Percentiles rank a stretch among this genome's conserved stretches.
phyloP scores from a whole-genome alignment of 2,329 filamentous ascomycete genomes.

The Epichloe festucae region DNA sequence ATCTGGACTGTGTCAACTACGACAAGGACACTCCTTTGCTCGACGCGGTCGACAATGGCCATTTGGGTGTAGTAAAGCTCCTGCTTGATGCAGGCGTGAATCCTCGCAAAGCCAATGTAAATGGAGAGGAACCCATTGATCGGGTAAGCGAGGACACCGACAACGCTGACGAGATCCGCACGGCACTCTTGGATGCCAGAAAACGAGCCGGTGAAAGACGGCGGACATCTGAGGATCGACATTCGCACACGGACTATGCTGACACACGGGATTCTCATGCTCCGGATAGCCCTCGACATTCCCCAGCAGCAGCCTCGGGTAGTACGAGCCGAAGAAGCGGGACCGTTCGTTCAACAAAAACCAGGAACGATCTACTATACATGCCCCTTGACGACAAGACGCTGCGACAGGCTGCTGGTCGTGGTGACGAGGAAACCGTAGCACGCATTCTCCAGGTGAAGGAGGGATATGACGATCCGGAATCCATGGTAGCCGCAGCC shows the following conservation, averaged over 20 bases:
- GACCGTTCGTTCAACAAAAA: slow-evolving; percentile 48
- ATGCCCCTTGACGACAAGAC: slow-evolving; percentile 51
- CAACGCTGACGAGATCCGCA: slow-evolving; percentile 67
- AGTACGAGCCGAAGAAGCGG: slow-evolving; percentile 36
- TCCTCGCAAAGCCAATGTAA: slow-evolving; percentile 79
- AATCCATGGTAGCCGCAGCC: slow-evolving; percentile 81
- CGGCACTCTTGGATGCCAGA: slow-evolving; percentile 47
- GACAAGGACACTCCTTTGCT: slow-evolving; percentile 88
- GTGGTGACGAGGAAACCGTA: slow-evolving; percentile 49
- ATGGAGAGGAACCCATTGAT: slow-evolving; percentile 83
- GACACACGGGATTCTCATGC: slow-evolving; percentile 40
- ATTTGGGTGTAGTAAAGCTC: slow-evolving; percentile 75
- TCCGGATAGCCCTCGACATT: slow-evolving; percentile 45
- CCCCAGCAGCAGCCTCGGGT: slow-evolving; percentile 30
- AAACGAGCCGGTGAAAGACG: slow-evolving; percentile 41
- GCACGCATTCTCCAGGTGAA: slow-evolving; percentile 48
- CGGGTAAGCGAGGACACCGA: slow-evolving; percentile 64
- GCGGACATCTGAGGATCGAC: slow-evolving; percentile 45
- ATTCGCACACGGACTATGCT: slow-evolving; percentile 30
- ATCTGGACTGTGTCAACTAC: slow-evolving; percentile 65
- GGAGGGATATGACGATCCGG: slow-evolving; percentile 56
- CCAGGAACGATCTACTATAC: slow-evolving; percentile 49
- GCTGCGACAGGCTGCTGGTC: slow-evolving; percentile 44
- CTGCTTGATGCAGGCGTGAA: slow-evolving; percentile 81
- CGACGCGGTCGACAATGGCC: slow-evolving; percentile 91